Conservation (phyloP, 1,284 basidiomycete genomes). For the Rhodotorula sp. region DNA sequence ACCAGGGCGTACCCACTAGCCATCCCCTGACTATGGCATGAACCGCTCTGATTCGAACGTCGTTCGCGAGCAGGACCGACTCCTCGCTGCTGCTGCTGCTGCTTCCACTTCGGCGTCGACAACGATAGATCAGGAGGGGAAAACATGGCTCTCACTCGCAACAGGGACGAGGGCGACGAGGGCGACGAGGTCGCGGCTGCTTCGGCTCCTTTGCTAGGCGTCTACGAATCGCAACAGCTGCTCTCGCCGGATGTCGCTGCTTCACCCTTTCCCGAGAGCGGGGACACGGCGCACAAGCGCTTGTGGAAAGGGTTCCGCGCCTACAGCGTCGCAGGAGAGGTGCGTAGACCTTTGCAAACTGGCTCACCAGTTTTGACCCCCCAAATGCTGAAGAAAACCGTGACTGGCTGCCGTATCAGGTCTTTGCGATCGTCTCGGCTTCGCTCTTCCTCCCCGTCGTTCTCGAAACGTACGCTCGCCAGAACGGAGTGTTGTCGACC, state of each 20-base stretch:
- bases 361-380: no score
- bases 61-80: no score
- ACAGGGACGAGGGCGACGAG: neutral
- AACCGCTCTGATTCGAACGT: no score
- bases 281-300: neutral
- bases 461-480: conserved; percentile 35
- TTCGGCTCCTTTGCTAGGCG: no score
- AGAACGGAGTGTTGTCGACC: conserved; percentile 26
- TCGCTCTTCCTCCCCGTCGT: conserved; percentile 40
- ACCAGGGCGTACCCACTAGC: neutral
- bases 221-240: neutral
- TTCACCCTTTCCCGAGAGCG: neutral
- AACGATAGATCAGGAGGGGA: no score
- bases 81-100: no score
- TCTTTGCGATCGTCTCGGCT: conserved; percentile 34
- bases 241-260: neutral
- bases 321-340: conserved; percentile 41
- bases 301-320: conserved; percentile 29
- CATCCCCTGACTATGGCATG: no score
- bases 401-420: conserved; percentile 7
- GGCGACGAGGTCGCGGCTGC: neutral
- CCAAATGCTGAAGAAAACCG: neutral
- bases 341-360: neutral
- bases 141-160: no score
- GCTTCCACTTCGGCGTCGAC: no score